These are phyloP conservation scores for Chrysanthemum seticuspe DNA, from an alignment of 129 eudicot genomes.

Conservation along the genomic window DNA sequence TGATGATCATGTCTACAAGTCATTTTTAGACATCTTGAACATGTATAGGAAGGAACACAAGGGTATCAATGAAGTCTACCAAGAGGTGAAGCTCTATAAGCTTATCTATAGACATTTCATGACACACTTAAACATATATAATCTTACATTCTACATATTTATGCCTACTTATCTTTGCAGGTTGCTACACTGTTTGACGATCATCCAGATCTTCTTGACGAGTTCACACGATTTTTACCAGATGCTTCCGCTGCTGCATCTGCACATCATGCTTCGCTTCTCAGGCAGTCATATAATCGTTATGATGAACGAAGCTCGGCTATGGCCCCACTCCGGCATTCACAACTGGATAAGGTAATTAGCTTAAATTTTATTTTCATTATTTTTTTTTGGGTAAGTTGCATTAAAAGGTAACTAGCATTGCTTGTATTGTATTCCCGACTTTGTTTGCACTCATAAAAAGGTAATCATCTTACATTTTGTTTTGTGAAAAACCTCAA, in stretches of 20 bases:
- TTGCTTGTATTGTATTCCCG: too few species aligned
- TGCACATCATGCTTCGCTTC: slow-evolving; percentile 58
- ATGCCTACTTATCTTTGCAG: slow-evolving; percentile 36
- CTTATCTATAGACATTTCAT: neutral
- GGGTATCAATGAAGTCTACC: slow-evolving; percentile 82
- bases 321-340: slow-evolving; percentile 42
- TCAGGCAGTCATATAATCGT: slow-evolving; percentile 51
- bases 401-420: too few species aligned
- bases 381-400: neutral
- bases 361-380: slow-evolving; percentile 1
- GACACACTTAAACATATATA: neutral
- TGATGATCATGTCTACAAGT: slow-evolving; percentile 82
- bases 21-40: slow-evolving; percentile 81
- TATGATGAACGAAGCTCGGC: slow-evolving; percentile 70
- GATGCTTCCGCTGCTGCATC: slow-evolving; percentile 79
- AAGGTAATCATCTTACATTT: too few species aligned
- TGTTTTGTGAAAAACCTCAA: too few species aligned
- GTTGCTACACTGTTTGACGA: slow-evolving; percentile 84
- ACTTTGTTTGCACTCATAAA: too few species aligned
- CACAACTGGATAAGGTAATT: slow-evolving; percentile 64
- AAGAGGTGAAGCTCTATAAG: slow-evolving; percentile 50
- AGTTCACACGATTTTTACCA: slow-evolving; percentile 88
- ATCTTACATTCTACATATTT: too few species aligned
- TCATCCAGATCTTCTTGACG: slow-evolving; percentile 87
- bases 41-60: slow-evolving; percentile 89